Evolutionary conservation across 768 basidiomycete species (phyloP).

Genomic region (Hortiboletus campestris): DNA sequence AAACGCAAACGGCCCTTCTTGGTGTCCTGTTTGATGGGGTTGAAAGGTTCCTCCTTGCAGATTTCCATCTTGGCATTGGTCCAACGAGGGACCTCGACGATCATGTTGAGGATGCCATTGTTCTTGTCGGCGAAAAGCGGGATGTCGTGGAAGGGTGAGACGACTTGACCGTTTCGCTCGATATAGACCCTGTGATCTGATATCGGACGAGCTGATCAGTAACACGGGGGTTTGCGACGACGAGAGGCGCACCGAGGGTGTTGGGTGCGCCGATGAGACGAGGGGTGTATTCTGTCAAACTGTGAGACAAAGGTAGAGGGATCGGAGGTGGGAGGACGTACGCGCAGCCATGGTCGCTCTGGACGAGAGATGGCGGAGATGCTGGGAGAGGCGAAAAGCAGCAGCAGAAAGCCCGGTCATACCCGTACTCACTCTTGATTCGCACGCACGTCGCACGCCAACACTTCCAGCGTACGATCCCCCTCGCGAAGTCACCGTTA

Average conservation of each 20-base stretch:
- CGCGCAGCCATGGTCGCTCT: slow-evolving; percentile 42
- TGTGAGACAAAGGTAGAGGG: slow-evolving; percentile 3
- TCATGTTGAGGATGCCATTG: slow-evolving; percentile 97
- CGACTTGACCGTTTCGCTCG: slow-evolving; percentile 82
- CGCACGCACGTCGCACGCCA: not conserved
- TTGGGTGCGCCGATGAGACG: slow-evolving; percentile 86
- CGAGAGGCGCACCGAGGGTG: slow-evolving; percentile 73
- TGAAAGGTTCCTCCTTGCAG: slow-evolving; percentile 97
- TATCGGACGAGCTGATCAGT: slow-evolving; percentile 23
- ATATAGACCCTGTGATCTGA: slow-evolving; percentile 94
- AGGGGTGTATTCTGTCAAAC: slow-evolving; percentile 57
- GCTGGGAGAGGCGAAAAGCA: slow-evolving; percentile 55
- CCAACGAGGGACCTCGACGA: slow-evolving; percentile 98
- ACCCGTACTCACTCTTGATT: slow-evolving; percentile 7
- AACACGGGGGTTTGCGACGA: slow-evolving; percentile 4
- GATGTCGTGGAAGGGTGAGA: slow-evolving; percentile 93
- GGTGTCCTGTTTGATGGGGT: slow-evolving; percentile 99
- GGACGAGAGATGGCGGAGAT: slow-evolving; percentile 56
- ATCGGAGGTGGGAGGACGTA: slow-evolving; percentile 9
- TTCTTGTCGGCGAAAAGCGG: slow-evolving; percentile 96
- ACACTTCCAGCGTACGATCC: no score
- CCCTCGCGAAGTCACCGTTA: slow-evolving; percentile 20
- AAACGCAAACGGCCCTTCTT: slow-evolving; percentile 95
- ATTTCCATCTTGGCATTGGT: slow-evolving; percentile 99
- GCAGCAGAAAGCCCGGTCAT: slow-evolving; percentile 26